These are phyloP conservation scores for Echium plantagineum DNA, from an alignment of 257 asterid genomes.

Conservation along the genomic window DNA sequence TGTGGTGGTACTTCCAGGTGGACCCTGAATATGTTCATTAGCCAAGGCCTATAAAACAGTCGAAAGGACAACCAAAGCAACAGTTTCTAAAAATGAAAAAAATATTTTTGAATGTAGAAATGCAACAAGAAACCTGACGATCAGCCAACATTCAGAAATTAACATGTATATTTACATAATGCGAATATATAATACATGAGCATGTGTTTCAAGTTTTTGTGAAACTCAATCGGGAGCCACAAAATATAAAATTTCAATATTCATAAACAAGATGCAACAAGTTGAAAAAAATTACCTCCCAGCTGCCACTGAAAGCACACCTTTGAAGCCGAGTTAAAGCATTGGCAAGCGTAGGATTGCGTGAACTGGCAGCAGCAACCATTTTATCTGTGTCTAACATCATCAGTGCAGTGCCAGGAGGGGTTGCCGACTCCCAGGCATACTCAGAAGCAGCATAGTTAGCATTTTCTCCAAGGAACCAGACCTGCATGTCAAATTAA, in stretches of 20 bases:
- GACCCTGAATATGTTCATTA: too few species aligned
- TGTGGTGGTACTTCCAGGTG: too few species aligned
- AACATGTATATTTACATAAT: too few species aligned
- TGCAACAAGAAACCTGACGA: too few species aligned
- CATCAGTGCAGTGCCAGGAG: slow-evolving; percentile 99
- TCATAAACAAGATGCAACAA: background rate
- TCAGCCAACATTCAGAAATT: too few species aligned
- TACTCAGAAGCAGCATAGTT: slow-evolving; percentile 99
- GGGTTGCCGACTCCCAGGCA: slow-evolving; percentile 99
- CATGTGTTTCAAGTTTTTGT: background rate
- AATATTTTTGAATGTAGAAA: too few species aligned
- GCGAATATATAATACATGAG: too few species aligned
- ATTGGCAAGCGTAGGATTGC: slow-evolving; percentile 67
- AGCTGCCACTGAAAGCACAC: slow-evolving; percentile 74
- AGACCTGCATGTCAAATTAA: slow-evolving; percentile 44
- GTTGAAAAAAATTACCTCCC: slow-evolving; percentile 41
- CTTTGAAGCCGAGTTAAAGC: slow-evolving; percentile 73
- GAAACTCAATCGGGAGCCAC: background rate
- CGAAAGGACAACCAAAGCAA: too few species aligned
- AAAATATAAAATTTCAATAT: too few species aligned
- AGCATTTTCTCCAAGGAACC: slow-evolving; percentile 99
- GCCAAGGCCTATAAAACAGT: too few species aligned
- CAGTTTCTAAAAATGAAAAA: too few species aligned
- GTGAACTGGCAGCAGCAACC: slow-evolving; percentile 99
- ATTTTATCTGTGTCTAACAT: slow-evolving; percentile 98